phyloP scores from a whole-genome alignment of 169 alveolate species.

The Toxoplasma gondii region DNA sequence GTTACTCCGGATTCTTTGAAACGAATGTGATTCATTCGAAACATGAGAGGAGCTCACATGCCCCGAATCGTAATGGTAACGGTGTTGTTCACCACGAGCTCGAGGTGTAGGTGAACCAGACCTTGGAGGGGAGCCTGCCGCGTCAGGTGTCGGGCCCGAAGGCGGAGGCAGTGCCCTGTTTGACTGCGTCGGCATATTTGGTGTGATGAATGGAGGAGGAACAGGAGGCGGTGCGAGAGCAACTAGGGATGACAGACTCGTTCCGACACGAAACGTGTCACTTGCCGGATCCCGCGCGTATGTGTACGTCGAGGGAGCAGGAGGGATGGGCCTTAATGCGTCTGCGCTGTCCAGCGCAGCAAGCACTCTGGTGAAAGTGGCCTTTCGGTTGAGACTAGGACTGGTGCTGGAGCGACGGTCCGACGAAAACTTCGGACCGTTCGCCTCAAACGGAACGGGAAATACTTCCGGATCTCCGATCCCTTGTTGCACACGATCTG shows the following conservation, averaged over 20 bases:
- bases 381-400: background rate
- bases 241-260: background rate
- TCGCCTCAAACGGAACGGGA: too few species aligned
- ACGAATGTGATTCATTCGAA: background rate
- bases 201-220: constrained; percentile 31
- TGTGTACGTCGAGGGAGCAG: background rate
- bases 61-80: background rate
- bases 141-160: background rate
- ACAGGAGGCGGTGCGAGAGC: constrained; percentile 35
- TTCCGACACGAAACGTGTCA: background rate
- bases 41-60: background rate
- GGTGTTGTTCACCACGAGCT: background rate
- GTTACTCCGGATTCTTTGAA: background rate
- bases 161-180: background rate
- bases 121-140: background rate
- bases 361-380: background rate
- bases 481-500: too few species aligned
- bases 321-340: background rate
- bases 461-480: too few species aligned
- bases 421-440: background rate
- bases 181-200: background rate
- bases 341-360: background rate
- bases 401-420: background rate
- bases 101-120: background rate
- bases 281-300: background rate